These are phyloP conservation scores for Lavandula angustifolia DNA, from an alignment of 257 asterid species.

Conservation along the genomic window DNA sequence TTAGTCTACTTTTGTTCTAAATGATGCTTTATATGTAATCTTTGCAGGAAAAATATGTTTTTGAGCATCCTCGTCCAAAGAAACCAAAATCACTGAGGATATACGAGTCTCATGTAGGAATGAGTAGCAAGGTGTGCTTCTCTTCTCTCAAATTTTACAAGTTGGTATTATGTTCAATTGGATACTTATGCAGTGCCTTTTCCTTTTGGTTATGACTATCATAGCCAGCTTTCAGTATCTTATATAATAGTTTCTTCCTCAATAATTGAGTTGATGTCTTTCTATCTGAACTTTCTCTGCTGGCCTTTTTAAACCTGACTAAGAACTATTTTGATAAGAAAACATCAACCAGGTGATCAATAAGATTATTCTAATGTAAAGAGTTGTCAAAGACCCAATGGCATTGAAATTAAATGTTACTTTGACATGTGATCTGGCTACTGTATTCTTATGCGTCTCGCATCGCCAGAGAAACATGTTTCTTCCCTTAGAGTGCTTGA, in stretches of 20 bases:
- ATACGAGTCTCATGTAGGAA: slow-evolving; percentile 93
- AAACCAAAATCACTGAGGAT: slow-evolving; percentile 90
- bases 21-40: slow-evolving; percentile 24
- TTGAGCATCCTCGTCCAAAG: slow-evolving; percentile 84
- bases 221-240: not conserved
- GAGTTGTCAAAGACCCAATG: not conserved
- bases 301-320: not conserved
- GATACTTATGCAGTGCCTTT: slow-evolving; percentile 10
- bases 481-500: not conserved
- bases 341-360: not conserved
- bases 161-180: slow-evolving; percentile 20
- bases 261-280: slow-evolving; percentile 1
- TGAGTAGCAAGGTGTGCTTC: slow-evolving; percentile 93
- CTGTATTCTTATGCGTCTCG: not conserved
- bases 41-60: slow-evolving; percentile 77
- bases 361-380: not conserved
- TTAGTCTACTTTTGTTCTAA: slow-evolving; percentile 27
- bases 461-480: not conserved
- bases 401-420: not conserved
- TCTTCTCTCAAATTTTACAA: slow-evolving; percentile 34
- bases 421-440: not conserved
- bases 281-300: not conserved
- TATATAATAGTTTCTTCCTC: slow-evolving; percentile 1
- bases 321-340: not conserved
- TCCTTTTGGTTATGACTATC: slow-evolving; percentile 21